Evolutionary conservation across 306 rosid genomes (phyloP).

Genomic region (Pachyrhizus erosus): DNA sequence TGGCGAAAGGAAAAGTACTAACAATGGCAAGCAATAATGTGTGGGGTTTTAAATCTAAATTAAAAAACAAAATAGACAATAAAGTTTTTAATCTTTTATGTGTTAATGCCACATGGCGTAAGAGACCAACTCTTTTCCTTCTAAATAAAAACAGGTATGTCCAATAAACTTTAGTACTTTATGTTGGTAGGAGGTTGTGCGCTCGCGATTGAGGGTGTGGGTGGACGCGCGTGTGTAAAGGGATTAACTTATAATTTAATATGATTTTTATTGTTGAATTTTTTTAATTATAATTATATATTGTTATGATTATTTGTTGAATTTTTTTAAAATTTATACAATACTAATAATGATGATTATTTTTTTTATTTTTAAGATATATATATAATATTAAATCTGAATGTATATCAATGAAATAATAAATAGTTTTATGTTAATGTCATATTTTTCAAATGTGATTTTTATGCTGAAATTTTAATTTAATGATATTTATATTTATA

Average conservation of each 20-base stretch:
- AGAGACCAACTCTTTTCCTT: neutral
- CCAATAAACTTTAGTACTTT: neutral
- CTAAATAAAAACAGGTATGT: neutral
- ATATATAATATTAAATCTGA: too few species aligned
- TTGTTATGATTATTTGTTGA: too few species aligned
- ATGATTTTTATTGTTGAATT: neutral
- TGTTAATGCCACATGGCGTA: neutral
- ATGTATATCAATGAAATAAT: too few species aligned
- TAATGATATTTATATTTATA: too few species aligned
- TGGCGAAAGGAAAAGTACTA: neutral
- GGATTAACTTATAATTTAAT: neutral
- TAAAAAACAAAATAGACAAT: neutral
- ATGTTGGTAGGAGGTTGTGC: neutral
- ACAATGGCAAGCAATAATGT: neutral
- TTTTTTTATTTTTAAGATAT: too few species aligned
- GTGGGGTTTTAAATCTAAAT: neutral
- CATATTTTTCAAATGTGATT: too few species aligned
- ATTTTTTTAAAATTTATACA: too few species aligned
- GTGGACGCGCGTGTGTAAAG: neutral
- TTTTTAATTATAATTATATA: too few species aligned
- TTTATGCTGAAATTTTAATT: too few species aligned
- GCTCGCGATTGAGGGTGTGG: neutral
- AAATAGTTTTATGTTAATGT: too few species aligned
- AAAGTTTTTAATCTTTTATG: neutral
- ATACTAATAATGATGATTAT: too few species aligned